Percentiles rank a stretch among this genome's conserved stretches.
Evolutionary conservation across 257 asterid genomes (phyloP).

Genomic region (Penstemon barbatus): DNA sequence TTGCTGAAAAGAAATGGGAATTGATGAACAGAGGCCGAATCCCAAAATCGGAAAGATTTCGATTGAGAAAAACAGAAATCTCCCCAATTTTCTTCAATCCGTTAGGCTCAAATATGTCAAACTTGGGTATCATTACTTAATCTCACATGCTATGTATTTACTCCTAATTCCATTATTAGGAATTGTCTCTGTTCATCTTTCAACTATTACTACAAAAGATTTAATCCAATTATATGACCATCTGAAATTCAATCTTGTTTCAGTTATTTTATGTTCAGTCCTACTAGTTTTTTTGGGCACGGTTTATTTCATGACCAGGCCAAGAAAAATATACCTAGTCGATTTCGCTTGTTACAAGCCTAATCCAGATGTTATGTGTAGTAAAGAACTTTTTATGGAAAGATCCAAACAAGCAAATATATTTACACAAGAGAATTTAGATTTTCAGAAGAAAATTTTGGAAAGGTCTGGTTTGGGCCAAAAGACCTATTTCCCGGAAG

Average conservation of each 20-base stretch:
- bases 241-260: conserved; percentile 23
- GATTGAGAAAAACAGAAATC: neutral
- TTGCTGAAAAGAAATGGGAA: neutral
- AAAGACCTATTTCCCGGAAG: conserved; percentile 24
- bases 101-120: conserved; percentile 39
- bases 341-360: conserved; percentile 31
- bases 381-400: conserved; percentile 21
- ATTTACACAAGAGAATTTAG: conserved; percentile 25
- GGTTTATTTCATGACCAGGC: conserved; percentile 27
- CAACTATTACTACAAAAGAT: conserved; percentile 10
- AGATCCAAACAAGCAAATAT: neutral
- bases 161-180: conserved; percentile 15
- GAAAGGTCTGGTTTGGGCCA: conserved; percentile 31
- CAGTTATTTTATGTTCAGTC: conserved; percentile 16
- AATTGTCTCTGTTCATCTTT: conserved; percentile 1
- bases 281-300: conserved; percentile 23
- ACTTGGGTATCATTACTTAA: conserved; percentile 34
- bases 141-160: conserved; percentile 30
- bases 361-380: conserved; percentile 8
- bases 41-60: neutral
- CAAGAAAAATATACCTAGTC: conserved; percentile 24
- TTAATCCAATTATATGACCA: conserved; percentile 22
- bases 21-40: neutral
- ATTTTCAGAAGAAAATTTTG: conserved; percentile 31
- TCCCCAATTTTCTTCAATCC: conserved; percentile 29